A percentile compares a stretch with the other conserved stretches of the same genome.
phyloP scores from a whole-genome alignment of 2,329 filamentous ascomycete genomes.

The Aspergillus melleus region DNA sequence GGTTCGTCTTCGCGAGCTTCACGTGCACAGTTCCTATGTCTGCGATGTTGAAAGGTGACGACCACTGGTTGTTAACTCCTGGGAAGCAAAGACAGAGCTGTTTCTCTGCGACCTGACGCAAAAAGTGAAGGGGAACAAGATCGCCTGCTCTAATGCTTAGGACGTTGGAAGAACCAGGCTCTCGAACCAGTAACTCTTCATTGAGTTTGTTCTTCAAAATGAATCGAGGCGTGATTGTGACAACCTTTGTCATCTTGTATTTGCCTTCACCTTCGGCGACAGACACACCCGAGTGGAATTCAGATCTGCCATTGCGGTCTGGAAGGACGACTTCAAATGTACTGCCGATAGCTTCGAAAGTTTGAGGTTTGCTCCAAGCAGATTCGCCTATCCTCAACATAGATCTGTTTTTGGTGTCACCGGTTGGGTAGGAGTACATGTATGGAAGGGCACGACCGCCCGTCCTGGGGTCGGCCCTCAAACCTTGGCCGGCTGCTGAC shows the following conservation, averaged over 20 bases:
- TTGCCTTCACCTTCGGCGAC: slow-evolving; percentile 92
- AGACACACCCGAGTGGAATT: slow-evolving; percentile 88
- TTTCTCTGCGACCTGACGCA: slow-evolving; percentile 79
- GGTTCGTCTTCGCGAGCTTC: slow-evolving; percentile 87
- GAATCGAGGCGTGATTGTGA: slow-evolving; percentile 89
- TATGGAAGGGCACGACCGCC: slow-evolving; percentile 73
- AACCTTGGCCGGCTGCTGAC: slow-evolving; percentile 77
- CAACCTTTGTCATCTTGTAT: slow-evolving; percentile 95
- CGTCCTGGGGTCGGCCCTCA: slow-evolving; percentile 54
- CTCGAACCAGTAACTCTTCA: slow-evolving; percentile 85
- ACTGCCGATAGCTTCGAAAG: slow-evolving; percentile 96
- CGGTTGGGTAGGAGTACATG: slow-evolving; percentile 91
- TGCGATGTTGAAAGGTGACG: slow-evolving; percentile 94
- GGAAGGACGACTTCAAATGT: slow-evolving; percentile 83
- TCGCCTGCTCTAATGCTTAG: slow-evolving; percentile 76
- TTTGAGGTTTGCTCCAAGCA: slow-evolving; percentile 95
- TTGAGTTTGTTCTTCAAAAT: slow-evolving; percentile 89
- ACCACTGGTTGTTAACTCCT: slow-evolving; percentile 95
- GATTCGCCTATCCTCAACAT: slow-evolving; percentile 86
- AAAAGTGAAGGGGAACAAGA: slow-evolving; percentile 82
- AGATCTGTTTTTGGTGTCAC: slow-evolving; percentile 89
- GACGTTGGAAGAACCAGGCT: slow-evolving; percentile 86
- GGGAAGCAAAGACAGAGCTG: slow-evolving; percentile 92
- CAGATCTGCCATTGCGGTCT: slow-evolving; percentile 67
- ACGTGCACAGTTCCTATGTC: slow-evolving; percentile 90